Base-by-base conservation (phyloP, 305 asterid genomes). In the Solanum hybrid region DNA sequence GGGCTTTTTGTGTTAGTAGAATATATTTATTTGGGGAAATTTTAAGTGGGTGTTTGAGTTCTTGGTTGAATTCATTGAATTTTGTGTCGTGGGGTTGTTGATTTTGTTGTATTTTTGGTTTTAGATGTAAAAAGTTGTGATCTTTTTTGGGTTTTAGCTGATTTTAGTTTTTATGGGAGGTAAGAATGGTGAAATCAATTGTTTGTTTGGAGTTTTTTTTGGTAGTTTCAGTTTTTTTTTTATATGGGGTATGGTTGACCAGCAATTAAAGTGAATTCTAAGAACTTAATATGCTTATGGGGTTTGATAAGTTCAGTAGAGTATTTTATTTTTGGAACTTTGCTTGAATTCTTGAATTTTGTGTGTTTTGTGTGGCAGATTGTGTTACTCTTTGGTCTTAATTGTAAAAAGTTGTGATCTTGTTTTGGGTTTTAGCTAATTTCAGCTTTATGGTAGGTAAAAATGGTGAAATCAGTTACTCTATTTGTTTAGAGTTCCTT, bases 1-100 rank as follows among this genome's bases (percentile, higher is more conserved):
- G 92, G 92, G 92, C 90, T 89, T 92, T 91, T 90, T 87, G 81
- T 91, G 92, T 87, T 90, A 61, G 91, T 57, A 91, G 14, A 20
- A 90, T 81, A 90, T 88, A n/a, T 91, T 91, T 88, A 31, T 31
- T 31, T 6, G n/a, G 31, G 46, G 11, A 85, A 11, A 85, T 57
- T 11, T 51, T 10, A 85, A 85, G 76, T 85, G 88, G 76, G 88
- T 33, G 11, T 31, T 85, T 22, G 26, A 84, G 42, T 31, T 29
- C 22, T 84, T 85, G 76, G 22, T 31, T 57, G 3, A 85, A 85
- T 85, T 85, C 46, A 57, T 57, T 85, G 46, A 57, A 85, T 85
- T 85, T 51, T 10, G 42, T 31, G 76, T 83, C 5, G 11, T 83
- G 3, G 3, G 86, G 86, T 39, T 57, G 24, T 6, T 9, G 20